Evolutionary conservation across 129 eudicot genomes (phyloP), one percentile per base, ranked within the genome.

Genomic region (Lonicera japonica): DNA sequence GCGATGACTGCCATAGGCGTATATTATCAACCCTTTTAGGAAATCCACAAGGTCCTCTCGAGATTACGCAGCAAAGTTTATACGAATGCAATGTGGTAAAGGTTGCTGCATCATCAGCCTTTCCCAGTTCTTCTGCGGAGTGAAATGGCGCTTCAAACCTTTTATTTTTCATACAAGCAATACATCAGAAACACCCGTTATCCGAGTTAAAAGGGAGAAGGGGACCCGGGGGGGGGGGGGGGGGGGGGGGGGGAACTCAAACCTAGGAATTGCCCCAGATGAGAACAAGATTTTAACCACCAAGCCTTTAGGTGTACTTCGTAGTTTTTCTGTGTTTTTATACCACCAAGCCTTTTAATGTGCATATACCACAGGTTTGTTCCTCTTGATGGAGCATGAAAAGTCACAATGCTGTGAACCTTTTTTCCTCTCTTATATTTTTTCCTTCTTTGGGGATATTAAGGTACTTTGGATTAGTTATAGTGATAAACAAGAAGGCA

Each of bases 1-100:
- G 98, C 40, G 80, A 87, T 41, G 84, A 82, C 66, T 91, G 98
- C 47, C 98, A 91, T 25, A 77, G 85, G 60, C 54, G 77, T 9
- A 82, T 91, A 41, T 58, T 91, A 54, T 59, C 77, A 36, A 78
- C 80, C 21, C 78, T 91, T 41, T 91, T 91, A 67, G 96, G 98
- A 46, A 76, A 54, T 36, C 91, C 96, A 22, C 75, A 66, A 13
- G 95, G 95, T 23, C 95, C 95, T 12, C 56, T 80, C 2, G 80
- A 60, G 54, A 59, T 39, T 58, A 57, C 34, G 24, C 68, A 65
- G 36, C 70, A 81, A 65, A 48, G 60, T 38, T 43, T 51, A 25
- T 40, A 70, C 36, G 68, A 52, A 43, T 70, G 22, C 11, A 36
- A 45, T 41, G 54, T 11, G 16, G 77, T 74, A 62, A 67, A 71